These are phyloP conservation scores for Brachypodium distachyon DNA, from an alignment of 202 grass and related monocot species.

Conservation along the genomic window DNA sequence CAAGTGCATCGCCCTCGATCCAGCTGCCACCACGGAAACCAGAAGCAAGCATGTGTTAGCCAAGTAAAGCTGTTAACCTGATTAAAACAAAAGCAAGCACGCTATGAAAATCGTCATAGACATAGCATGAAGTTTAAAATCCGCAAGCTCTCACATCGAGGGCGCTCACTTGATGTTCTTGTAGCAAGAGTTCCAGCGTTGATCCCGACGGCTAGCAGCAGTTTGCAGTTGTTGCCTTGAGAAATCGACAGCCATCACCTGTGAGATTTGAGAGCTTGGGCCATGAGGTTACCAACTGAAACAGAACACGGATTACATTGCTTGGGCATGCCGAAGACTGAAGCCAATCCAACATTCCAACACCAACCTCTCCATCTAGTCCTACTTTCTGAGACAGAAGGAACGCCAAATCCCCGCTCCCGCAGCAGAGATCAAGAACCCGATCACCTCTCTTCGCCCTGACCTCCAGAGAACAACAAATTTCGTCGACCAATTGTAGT, in stretches of 20 bases:
- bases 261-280: not conserved
- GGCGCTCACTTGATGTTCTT: conserved; percentile 79
- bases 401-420: conserved; percentile 81
- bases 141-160: conserved; percentile 24
- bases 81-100: not conserved
- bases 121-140: not conserved
- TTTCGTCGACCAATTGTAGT: not conserved
- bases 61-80: not conserved
- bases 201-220: conserved; percentile 55
- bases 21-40: conserved; percentile 33
- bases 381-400: conserved; percentile 78
- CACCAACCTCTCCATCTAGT: conserved; percentile 69
- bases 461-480: not conserved
- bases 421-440: conserved; percentile 93
- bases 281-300: not conserved
- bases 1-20: conserved; percentile 88
- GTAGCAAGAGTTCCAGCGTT: conserved; percentile 80
- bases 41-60: not conserved
- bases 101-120: not conserved
- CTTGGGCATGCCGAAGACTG: not conserved
- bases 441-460: conserved; percentile 72
- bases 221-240: conserved; percentile 48
- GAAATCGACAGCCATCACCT: conserved; percentile 87
- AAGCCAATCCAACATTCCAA: not conserved
- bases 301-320: not conserved